These are phyloP conservation scores for Auriscalpium orientale DNA, from an alignment of 768 basidiomycete genomes.

Conservation along the genomic window DNA sequence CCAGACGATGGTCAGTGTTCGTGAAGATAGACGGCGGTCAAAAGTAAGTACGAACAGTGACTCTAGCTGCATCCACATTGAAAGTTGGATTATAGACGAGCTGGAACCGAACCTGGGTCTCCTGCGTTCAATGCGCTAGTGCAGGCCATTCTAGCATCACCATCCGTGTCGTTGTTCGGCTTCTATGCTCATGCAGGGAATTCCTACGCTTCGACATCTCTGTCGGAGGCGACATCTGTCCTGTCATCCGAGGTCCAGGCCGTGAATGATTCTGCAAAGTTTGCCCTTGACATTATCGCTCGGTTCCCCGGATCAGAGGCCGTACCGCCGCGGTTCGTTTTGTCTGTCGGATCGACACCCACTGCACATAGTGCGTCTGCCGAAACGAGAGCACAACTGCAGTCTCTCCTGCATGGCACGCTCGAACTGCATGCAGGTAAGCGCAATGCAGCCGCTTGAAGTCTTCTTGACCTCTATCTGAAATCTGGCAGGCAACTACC, in stretches of 20 bases:
- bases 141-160: conserved; percentile 41
- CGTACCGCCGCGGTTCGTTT: conserved; percentile 41
- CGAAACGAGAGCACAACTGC: conserved; percentile 37
- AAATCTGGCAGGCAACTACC: conserved; percentile 58
- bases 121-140: conserved; percentile 50
- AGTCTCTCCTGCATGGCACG: conserved; percentile 43
- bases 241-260: conserved; percentile 63
- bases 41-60: conserved; percentile 41
- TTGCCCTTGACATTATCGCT: conserved; percentile 32
- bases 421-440: conserved; percentile 74
- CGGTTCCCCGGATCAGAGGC: too few relatives aligned
- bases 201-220: conserved; percentile 68
- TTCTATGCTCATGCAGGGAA: conserved; percentile 80
- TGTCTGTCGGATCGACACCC: conserved; percentile 84
- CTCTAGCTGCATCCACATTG: conserved; percentile 10
- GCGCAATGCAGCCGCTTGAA: too few relatives aligned
- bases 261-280: conserved; percentile 57
- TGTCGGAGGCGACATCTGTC: conserved; percentile 55
- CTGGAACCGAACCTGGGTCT: conserved; percentile 53
- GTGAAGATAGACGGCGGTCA: conserved; percentile 75
- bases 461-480: neutral
- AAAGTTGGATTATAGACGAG: conserved; percentile 43
- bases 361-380: conserved; percentile 72
- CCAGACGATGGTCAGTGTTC: conserved; percentile 64
- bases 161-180: conserved; percentile 59